These are phyloP conservation scores for Oryza officinalis DNA, from an alignment of 176 grass and related monocot species.

Conservation along the genomic window DNA sequence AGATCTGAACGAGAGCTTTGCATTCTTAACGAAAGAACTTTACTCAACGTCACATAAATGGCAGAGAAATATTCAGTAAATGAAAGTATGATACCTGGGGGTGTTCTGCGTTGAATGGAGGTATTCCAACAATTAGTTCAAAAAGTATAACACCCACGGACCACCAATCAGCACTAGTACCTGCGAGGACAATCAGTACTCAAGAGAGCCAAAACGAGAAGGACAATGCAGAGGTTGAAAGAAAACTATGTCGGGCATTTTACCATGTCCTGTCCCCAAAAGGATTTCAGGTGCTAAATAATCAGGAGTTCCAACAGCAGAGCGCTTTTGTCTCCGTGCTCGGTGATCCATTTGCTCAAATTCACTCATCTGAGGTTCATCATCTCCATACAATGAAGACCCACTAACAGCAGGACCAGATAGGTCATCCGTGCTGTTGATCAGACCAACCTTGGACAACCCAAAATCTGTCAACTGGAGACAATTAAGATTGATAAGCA, in stretches of 20 bases:
- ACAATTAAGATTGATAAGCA: slow-evolving; percentile 48
- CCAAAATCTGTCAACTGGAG: slow-evolving; percentile 99
- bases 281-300: slow-evolving; percentile 99
- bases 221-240: neutral
- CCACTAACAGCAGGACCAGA: slow-evolving; percentile 89
- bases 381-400: slow-evolving; percentile 88
- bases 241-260: slow-evolving; percentile 27
- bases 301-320: slow-evolving; percentile 98
- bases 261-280: slow-evolving; percentile 96
- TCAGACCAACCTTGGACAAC: slow-evolving; percentile 97
- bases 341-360: slow-evolving; percentile 74
- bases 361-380: slow-evolving; percentile 81
- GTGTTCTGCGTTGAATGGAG: slow-evolving; percentile 98
- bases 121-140: slow-evolving; percentile 98
- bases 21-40: neutral
- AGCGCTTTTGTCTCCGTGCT: slow-evolving; percentile 81
- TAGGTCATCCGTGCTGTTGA: slow-evolving; percentile 97
- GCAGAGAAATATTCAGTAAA: slow-evolving; percentile 28
- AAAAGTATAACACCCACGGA: slow-evolving; percentile 98
- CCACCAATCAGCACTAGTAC: slow-evolving; percentile 99
- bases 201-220: slow-evolving; percentile 22
- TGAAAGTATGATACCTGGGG: slow-evolving; percentile 63
- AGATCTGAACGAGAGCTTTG: neutral
- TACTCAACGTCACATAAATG: neutral
- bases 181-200: slow-evolving; percentile 50